Conservation (phyloP, 2,329 filamentous ascomycete species). For the Penicillium fuscoglaucum region DNA sequence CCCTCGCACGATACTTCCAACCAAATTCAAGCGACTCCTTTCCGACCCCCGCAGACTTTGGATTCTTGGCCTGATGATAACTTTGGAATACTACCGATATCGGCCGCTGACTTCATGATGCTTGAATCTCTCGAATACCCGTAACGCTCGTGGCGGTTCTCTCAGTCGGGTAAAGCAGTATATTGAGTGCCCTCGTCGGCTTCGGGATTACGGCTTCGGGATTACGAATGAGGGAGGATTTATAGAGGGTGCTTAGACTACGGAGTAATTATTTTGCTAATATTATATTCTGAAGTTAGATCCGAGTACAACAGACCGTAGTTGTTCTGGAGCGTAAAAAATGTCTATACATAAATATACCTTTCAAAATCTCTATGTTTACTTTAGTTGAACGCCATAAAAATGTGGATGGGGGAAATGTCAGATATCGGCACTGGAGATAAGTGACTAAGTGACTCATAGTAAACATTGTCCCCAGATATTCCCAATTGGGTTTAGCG, state of each 20-base stretch:
- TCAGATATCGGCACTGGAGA: not conserved
- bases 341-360: not conserved
- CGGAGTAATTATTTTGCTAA: not conserved
- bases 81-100: not conserved
- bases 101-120: not conserved
- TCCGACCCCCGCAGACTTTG: not conserved
- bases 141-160: not conserved
- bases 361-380: not conserved
- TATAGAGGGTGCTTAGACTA: not conserved
- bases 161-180: not conserved
- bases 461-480: constrained; percentile 12
- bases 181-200: not conserved
- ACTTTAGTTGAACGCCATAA: not conserved
- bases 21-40: not conserved
- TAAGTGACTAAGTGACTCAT: constrained; percentile 2
- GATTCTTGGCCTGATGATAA: not conserved
- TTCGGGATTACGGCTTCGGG: not conserved
- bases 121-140: not conserved
- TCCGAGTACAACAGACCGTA: not conserved
- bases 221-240: not conserved
- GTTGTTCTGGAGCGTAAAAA: not conserved
- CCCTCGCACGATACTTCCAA: not conserved
- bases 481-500: constrained; percentile 14
- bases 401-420: not conserved
- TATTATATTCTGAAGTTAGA: not conserved